Conservation (phyloP, 352 stramenopile species). For the Pythium utonaiense region DNA sequence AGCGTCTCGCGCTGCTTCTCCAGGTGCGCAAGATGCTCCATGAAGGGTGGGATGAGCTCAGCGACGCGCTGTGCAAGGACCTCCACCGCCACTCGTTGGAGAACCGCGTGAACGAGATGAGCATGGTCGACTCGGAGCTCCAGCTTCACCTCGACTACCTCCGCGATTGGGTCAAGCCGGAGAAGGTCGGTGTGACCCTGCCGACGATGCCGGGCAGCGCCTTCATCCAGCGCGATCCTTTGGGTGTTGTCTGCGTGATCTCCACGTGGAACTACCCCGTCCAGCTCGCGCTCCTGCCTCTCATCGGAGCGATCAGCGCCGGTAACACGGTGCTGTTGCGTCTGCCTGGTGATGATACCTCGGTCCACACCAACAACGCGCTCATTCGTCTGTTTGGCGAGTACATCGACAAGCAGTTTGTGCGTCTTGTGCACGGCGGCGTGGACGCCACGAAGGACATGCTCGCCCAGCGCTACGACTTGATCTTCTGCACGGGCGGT, state of each 20-base stretch:
- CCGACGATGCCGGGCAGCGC: conserved; percentile 45
- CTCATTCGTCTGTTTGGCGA: conserved; percentile 42
- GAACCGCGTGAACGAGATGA: conserved; percentile 53
- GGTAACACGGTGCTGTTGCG: conserved; percentile 93
- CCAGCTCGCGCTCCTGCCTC: conserved; percentile 61
- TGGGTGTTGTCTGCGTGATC: conserved; percentile 85
- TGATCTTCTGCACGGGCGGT: conserved; percentile 78
- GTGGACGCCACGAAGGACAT: conserved; percentile 64
- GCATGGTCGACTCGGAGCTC: conserved; percentile 50
- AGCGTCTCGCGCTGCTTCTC: conserved; percentile 39
- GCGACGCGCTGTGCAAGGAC: conserved; percentile 55
- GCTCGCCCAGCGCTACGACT: conserved; percentile 69
- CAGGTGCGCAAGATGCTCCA: conserved; percentile 41
- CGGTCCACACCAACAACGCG: conserved; percentile 43
- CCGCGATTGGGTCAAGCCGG: conserved; percentile 47
- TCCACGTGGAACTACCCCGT: conserved; percentile 91
- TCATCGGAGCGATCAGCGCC: conserved; percentile 80
- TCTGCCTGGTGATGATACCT: conserved; percentile 78
- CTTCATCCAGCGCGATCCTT: conserved; percentile 59
- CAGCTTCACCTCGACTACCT: conserved; percentile 63
- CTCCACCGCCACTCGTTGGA: conserved; percentile 68
- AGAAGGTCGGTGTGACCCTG: conserved; percentile 50
- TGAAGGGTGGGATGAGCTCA: conserved; percentile 44
- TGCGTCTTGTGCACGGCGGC: conserved; percentile 79
- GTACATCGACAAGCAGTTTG: conserved; percentile 60